Evolutionary conservation across 139 green algal species (phyloP), one percentile per base, ranked within the genome.

Genomic region (Coelastrella sp.): DNA sequence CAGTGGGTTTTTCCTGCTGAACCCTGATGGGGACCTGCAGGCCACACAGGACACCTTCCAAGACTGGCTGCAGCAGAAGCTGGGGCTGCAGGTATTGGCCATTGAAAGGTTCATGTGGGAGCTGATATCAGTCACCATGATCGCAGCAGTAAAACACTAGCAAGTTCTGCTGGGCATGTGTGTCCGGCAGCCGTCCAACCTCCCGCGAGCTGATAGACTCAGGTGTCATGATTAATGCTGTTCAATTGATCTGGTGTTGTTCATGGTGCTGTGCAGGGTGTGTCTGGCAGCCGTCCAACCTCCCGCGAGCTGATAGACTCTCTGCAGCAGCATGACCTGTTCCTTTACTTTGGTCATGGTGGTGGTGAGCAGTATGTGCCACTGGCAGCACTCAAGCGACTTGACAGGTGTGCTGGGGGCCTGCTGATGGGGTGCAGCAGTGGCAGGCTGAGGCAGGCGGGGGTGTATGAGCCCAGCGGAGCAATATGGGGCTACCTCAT

Each of bases 381-480:
- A 15, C 88, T 89, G 12, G 68, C 91, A 22, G 76, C 78, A 20
- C 84, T 99, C 88, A 92, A 95, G 12, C 90, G 90, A 22, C 94
- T 98, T 82, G 89, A 83, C 8, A 25, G 88, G 58, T 98, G 95
- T 91, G 94, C 96, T 0, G 59, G 91, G 87, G 65, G 80, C 89
- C 89, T 99, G 91, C 93, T 99, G 19, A 98, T 99, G 96, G 97
- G 97, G 70, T 99, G 97, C 94, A 98, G 95, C 93, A 98, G 96
- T 81, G 97, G 96, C 12, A 91, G 95, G 82, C 92, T 99, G 74
- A 73, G 81, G 66, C 25, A 22, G 58, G 25, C 8, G 87, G 92
- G 35, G 63, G 90, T 88, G 72, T 99, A 97, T 88, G 96, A 97
- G 68, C 88, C 96, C 5, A 20, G 63, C 4, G 97, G 97, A 8